phyloP scores from a whole-genome alignment of 805 yeast genomes.

The Isabelozyma heimii region DNA sequence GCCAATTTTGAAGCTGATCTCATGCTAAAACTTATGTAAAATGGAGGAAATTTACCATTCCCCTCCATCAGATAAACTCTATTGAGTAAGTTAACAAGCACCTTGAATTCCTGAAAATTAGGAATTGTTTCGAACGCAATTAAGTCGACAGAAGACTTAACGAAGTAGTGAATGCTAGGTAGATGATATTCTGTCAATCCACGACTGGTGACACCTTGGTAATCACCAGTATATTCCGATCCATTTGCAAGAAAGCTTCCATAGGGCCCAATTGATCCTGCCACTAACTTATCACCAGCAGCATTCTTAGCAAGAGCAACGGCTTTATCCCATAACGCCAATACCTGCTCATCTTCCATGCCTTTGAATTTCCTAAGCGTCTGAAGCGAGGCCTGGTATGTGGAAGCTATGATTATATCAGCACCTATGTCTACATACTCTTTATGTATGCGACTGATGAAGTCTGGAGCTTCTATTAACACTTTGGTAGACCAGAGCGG shows the following conservation, averaged over 20 bases:
- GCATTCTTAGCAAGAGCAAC: slow-evolving; percentile 21
- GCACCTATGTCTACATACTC: slow-evolving; percentile 56
- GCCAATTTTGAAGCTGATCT: slow-evolving; percentile 17
- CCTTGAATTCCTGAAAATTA: slow-evolving; percentile 52
- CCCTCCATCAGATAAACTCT: slow-evolving; percentile 17
- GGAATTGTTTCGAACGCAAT: slow-evolving; percentile 77
- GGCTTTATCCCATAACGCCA: slow-evolving; percentile 20
- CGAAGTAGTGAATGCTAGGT: slow-evolving; percentile 38
- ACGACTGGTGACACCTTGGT: slow-evolving; percentile 35
- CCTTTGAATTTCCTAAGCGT: slow-evolving; percentile 29
- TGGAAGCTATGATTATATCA: slow-evolving; percentile 51
- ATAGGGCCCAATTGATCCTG: slow-evolving; percentile 75
- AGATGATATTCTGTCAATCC: slow-evolving; percentile 50
- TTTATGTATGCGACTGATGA: slow-evolving; percentile 45
- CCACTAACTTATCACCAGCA: slow-evolving; percentile 23
- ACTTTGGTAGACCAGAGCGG: slow-evolving; percentile 64
- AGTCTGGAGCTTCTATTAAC: slow-evolving; percentile 41
- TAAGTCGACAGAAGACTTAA: slow-evolving; percentile 46
- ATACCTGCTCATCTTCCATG: slow-evolving; percentile 9
- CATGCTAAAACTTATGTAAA: slow-evolving; percentile 42
- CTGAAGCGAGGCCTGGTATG: slow-evolving; percentile 56
- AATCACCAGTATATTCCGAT: slow-evolving; percentile 72
- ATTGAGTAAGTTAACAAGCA: slow-evolving; percentile 35
- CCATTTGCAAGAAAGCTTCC: slow-evolving; percentile 70
- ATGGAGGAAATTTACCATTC: slow-evolving; percentile 31